These are phyloP conservation scores for Maudiozyma saulgeensis DNA, from an alignment of 805 yeast species.

Conservation along the genomic window DNA sequence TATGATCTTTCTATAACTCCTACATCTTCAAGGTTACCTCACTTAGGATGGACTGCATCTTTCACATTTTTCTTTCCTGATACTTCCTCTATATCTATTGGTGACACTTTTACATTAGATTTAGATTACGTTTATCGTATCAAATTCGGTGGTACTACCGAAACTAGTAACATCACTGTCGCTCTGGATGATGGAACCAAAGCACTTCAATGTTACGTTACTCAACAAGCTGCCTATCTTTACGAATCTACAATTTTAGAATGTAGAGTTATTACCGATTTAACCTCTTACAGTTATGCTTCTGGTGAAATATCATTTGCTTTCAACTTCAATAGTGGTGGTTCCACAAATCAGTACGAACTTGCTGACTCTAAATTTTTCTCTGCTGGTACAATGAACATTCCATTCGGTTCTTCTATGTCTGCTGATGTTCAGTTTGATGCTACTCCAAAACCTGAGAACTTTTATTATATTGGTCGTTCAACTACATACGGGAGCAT, in stretches of 20 bases:
- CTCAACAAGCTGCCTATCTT: slow-evolving; percentile 30
- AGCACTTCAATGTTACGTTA: slow-evolving; percentile 26
- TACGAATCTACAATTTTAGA: slow-evolving; percentile 22
- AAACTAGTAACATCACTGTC: slow-evolving; percentile 9
- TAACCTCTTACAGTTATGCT: slow-evolving; percentile 12
- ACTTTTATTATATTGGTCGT: slow-evolving; percentile 20
- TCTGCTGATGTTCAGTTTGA: slow-evolving; percentile 24
- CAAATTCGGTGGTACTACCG: slow-evolving; percentile 19
- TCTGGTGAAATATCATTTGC: slow-evolving; percentile 25
- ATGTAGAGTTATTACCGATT: slow-evolving; percentile 21
- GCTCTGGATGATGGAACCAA: slow-evolving; percentile 18
- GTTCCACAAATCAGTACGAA: slow-evolving; percentile 24
- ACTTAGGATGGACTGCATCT: slow-evolving; percentile 28
- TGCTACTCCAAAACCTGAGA: slow-evolving; percentile 8
- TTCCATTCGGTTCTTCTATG: slow-evolving; percentile 20
- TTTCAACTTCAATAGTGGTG: slow-evolving; percentile 30
- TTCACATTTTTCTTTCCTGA: slow-evolving; percentile 21
- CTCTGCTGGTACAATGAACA: slow-evolving; percentile 21
- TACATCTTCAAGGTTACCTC: slow-evolving; percentile 14
- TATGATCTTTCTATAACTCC: slow-evolving; percentile 11
- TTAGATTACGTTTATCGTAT: slow-evolving; percentile 30
- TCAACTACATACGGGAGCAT: slow-evolving; percentile 27
- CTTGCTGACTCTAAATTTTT: slow-evolving; percentile 26
- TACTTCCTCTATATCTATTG: slow-evolving; percentile 12
- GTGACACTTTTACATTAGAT: slow-evolving; percentile 21